Evolutionary conservation across 148 eudicot species (phyloP), one percentile per base, ranked within the genome.

Genomic region (Persicaria maculosa): DNA sequence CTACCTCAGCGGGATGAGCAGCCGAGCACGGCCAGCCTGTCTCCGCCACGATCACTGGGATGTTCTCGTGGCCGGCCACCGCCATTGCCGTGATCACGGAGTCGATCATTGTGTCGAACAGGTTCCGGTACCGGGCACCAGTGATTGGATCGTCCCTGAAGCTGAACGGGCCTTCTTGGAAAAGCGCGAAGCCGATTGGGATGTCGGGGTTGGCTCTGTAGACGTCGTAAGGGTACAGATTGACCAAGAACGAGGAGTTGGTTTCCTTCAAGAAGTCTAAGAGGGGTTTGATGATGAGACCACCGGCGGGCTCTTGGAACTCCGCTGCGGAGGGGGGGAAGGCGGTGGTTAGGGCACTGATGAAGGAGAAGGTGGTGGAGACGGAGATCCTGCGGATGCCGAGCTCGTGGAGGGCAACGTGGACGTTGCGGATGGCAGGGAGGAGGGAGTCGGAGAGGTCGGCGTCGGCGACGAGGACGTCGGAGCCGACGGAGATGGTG

Each of bases 241-340:
- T 86, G 72, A 93, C 68, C 36, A 91, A 72, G 81, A 93, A 85
- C 0, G 86, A 80, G 0, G 97, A 89, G 50, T 91, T 89, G 1
- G 93, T 79, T 22, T 93, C 90, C 0, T 76, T 70, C 62, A 93
- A 72, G 78, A 91, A 89, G 15, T 81, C 73, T 0, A 93, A 85
- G 10, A 93, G 50, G 0, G 93, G 95, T 4, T 71, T 75, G 19
- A 93, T 79, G n/a, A 89, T 3, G 20, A 88, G 31, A 0, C 77
- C 73, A 6, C 76, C 76, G 4, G 75, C 40, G 0, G 98, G 97
- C 1, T 83, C 73, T 1, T 61, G 78, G 67, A 93, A 89, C 80
- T 93, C 89, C 0, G 93, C 88, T 0, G 90, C 43, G 19, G 97
- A 91, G 0, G 98, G 98, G 0, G 98, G 98, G 69, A 93, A 93